A percentile compares a stretch with the other conserved stretches of the same genome.
Conservation (phyloP, 129 eudicot genomes). For the Flaveria trinervia region DNA sequence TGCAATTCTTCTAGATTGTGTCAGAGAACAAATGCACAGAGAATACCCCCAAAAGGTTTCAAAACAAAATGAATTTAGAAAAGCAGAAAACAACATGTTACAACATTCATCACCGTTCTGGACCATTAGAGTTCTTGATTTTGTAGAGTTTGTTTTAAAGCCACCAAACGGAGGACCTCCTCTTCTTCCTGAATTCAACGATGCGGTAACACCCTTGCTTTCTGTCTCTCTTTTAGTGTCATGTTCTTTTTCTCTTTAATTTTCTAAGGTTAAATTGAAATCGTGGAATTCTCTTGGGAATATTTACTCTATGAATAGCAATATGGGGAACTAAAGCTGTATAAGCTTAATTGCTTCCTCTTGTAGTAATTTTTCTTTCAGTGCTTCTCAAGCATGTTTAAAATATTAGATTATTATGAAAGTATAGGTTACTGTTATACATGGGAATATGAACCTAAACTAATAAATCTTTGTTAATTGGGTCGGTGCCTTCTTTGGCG, state of each 20-base stretch:
- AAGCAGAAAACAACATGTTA: constrained; percentile 28
- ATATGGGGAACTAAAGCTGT: background rate
- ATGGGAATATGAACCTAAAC: too few relatives aligned
- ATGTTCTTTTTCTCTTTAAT: background rate
- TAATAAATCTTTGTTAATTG: too few relatives aligned
- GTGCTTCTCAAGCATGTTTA: background rate
- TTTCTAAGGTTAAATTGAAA: background rate
- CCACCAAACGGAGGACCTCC: constrained; percentile 96
- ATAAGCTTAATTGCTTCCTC: background rate
- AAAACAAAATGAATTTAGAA: constrained; percentile 28
- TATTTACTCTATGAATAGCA: background rate
- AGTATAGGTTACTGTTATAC: background rate
- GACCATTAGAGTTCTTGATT: constrained; percentile 62
- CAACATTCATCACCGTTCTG: constrained; percentile 50
- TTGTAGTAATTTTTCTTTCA: constrained; percentile 3
- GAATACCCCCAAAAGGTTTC: constrained; percentile 46
- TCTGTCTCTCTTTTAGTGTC: constrained; percentile 8
- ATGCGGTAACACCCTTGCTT: constrained; percentile 56
- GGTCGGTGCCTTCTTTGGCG: too few relatives aligned
- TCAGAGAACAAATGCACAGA: constrained; percentile 63
- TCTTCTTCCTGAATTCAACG: constrained; percentile 73
- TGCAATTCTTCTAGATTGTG: constrained; percentile 75
- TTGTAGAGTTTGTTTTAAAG: constrained; percentile 78
- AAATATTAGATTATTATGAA: background rate
- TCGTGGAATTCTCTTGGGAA: background rate